Base-by-base conservation (phyloP, 2,329 filamentous ascomycete species). In the Trichoderma sp. region DNA sequence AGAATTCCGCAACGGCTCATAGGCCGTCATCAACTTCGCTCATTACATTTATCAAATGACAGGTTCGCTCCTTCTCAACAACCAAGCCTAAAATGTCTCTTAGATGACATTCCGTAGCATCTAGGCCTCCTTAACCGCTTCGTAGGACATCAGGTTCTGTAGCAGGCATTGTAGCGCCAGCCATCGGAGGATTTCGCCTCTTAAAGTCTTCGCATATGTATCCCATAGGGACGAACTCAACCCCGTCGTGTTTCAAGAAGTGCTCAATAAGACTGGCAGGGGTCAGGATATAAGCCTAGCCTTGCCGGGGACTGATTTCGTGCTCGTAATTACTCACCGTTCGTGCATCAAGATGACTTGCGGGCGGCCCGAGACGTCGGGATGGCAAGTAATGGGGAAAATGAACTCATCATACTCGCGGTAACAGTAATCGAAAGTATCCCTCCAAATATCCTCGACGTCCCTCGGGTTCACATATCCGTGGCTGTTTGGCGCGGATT, bases 301-400 rank as follows among this genome's bases (percentile, higher is more conserved):
- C 2, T 14, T 14, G 12, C 10, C 34, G 12, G 12, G 12, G 5
- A 39, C 3, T 4, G 3, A 5, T 39, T 14, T 4, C 12, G 4
- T 17, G 24, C 3, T 19, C 5, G 28, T 12, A 10, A 5, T n/a
- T 57, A 45, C 54, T 57, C 17, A 57, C 54, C 54, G 39, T 45
- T 57, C 54, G 10, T 57, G 54, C 54, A 57, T 57, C 21, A 57
- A 30, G 17, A 57, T 45, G n/a, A 57, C 54, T n/a, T 57, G 54
- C 12, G 54, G 54, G 3, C 54, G 54, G 10, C 54, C 54, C 21
- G 54, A 57, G 15, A 57, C 54, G 7, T 57, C 54, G 21, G 54
- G 54, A n/a, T 57, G 54, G 54, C 54, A 57, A 15, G 54, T 57
- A 26, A 57, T 57, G 0, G 54, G 54, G 24, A 57, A 57, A 15